A percentile compares a stretch with the other conserved stretches of the same genome.
Evolutionary conservation across 140 eudicot genomes (phyloP).

Genomic region (Flaveria floridana): DNA sequence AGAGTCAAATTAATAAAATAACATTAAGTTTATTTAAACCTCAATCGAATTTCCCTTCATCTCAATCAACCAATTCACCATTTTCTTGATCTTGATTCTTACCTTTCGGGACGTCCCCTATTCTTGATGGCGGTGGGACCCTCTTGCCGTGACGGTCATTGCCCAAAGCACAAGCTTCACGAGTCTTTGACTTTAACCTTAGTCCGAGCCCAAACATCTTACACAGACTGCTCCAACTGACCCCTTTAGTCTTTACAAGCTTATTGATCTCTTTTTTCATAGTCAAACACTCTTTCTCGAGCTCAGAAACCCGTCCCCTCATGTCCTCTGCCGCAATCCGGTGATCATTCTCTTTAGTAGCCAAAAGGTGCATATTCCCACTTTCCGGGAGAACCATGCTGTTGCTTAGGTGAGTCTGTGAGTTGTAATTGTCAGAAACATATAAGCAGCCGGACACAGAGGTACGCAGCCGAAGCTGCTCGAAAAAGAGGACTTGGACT

Average conservation of each 20-base stretch:
- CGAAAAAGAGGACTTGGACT: slow-evolving; percentile 67
- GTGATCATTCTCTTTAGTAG: slow-evolving; percentile 32
- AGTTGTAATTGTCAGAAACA: slow-evolving; percentile 52
- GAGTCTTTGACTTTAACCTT: slow-evolving; percentile 39
- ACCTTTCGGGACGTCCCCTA: slow-evolving; percentile 34
- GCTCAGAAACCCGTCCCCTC: slow-evolving; percentile 60
- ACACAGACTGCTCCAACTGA: slow-evolving; percentile 50
- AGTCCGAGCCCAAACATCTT: slow-evolving; percentile 43
- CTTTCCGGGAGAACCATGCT: slow-evolving; percentile 35
- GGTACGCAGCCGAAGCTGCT: slow-evolving; percentile 60
- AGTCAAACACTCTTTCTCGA: slow-evolving; percentile 54
- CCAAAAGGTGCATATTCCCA: slow-evolving; percentile 24
- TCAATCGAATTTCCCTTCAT: slow-evolving; percentile 23
- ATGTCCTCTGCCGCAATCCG: slow-evolving; percentile 49
- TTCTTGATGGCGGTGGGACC: slow-evolving; percentile 23
- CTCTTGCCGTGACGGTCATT: slow-evolving; percentile 27
- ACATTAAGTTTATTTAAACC: slow-evolving; percentile 27
- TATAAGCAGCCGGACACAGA: slow-evolving; percentile 57
- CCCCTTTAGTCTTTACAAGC: slow-evolving; percentile 55
- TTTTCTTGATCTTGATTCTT: slow-evolving; percentile 32
- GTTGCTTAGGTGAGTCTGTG: slow-evolving; percentile 45
- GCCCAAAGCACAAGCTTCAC: slow-evolving; percentile 25
- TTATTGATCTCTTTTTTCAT: slow-evolving; percentile 60
- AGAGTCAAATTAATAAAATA: slow-evolving; percentile 8
- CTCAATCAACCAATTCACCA: slow-evolving; percentile 34